These are phyloP conservation scores for Suillus plorans DNA, from an alignment of 768 basidiomycete genomes.

Conservation along the genomic window DNA sequence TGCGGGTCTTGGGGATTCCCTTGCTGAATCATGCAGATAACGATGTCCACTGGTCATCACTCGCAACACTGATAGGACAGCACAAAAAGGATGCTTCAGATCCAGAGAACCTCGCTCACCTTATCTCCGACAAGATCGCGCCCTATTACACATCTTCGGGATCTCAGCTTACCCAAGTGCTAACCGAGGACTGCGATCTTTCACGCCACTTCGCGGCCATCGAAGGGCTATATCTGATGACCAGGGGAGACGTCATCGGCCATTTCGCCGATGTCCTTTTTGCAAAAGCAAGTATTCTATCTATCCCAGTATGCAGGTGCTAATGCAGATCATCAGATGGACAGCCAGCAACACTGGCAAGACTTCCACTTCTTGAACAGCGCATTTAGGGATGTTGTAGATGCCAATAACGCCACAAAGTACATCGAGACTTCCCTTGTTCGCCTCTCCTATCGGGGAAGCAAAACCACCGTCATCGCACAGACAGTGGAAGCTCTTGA, in stretches of 20 bases:
- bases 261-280: conserved; percentile 76
- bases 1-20: conserved; percentile 50
- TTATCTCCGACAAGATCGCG: conserved; percentile 64
- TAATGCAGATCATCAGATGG: conserved; percentile 55
- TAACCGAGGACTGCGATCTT: conserved; percentile 66
- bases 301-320: not conserved
- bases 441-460: conserved; percentile 65
- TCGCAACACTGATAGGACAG: conserved; percentile 39
- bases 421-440: conserved; percentile 63
- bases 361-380: conserved; percentile 86
- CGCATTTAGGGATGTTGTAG: conserved; percentile 67
- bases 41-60: conserved; percentile 41
- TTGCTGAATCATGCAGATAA: conserved; percentile 24
- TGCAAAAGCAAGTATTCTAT: conserved; percentile 50
- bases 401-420: conserved; percentile 51
- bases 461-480: conserved; percentile 42
- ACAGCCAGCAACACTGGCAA: conserved; percentile 65
- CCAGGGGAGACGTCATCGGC: conserved; percentile 73
- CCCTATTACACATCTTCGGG: conserved; percentile 55
- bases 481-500: conserved; percentile 65
- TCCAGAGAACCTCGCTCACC: conserved; percentile 56
- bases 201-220: conserved; percentile 61
- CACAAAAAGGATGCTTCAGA: conserved; percentile 43
- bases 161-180: conserved; percentile 50
- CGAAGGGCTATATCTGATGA: conserved; percentile 74